Evolutionary conservation across 768 basidiomycete genomes (phyloP), one percentile per base, ranked within the genome.

Genomic region (Cystobasidium onofrii): DNA sequence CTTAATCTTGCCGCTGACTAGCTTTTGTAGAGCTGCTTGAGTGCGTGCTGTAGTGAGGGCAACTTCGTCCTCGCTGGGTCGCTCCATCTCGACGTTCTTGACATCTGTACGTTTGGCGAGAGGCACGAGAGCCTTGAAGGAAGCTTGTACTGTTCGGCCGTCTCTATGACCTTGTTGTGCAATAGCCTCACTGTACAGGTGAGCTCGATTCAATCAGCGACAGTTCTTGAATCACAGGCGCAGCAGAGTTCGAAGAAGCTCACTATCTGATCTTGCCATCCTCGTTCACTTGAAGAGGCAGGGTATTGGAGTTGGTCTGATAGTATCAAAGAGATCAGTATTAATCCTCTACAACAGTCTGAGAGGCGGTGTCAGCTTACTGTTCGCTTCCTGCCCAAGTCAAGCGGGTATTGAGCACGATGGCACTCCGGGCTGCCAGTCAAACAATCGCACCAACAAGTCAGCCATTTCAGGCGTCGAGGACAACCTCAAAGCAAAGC

Each of bases 91-190:
- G 0, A 84, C 83, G 25, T 93, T 90, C 20, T 86, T 85, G 23
- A 98, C 82, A 79, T 99, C 96, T 80, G 90, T 91, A 36, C 96
- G 87, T 79, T 96, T 88, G 0, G 86, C 84, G 0, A 99, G 85
- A 0, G 96, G 96, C 0, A 99, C 92, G 31, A 99, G 88, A 80
- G 98, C 96, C 80, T 96, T 97, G 84, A 96, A 97, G 78, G 94
- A 92, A 0, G 93, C 92, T 80, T 98, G 95, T 13, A 98, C 86
- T 67, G 87, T 82, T 81, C 91, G 91, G 77, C 89, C 92, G 0
- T 86, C 84, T 25, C 91, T 88, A 79, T 96, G 91, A 46, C 96
- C 96, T 82, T 98, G 93, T 75, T 89, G 89, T 10, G 95, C 95
- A 23, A 67, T 31, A 20, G 67, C 74, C 27, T 73, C 71, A 52